Conservation (phyloP, 805 yeast species). For the Saccharomyces paradoxus region DNA sequence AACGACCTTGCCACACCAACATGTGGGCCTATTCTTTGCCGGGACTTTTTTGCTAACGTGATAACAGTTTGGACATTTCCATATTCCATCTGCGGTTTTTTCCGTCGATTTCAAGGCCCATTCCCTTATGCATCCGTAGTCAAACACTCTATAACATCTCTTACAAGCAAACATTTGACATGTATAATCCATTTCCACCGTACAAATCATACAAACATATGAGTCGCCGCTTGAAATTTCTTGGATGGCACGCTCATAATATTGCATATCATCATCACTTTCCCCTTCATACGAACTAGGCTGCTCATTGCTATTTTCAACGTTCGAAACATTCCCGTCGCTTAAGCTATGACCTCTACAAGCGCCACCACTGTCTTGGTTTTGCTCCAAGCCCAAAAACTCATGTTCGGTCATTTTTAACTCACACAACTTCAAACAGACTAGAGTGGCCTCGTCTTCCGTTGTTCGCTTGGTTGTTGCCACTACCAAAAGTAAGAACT, state of each 20-base stretch:
- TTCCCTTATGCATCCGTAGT: constrained; percentile 70
- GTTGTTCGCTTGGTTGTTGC: neutral
- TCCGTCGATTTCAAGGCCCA: constrained; percentile 81
- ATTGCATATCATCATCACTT: constrained; percentile 18
- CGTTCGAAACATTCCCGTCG: neutral
- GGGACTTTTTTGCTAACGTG: constrained; percentile 41
- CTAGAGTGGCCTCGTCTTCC: neutral
- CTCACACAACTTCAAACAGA: neutral
- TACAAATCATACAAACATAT: constrained; percentile 82
- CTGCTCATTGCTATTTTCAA: constrained; percentile 2
- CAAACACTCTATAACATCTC: constrained; percentile 75
- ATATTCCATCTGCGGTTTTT: constrained; percentile 47
- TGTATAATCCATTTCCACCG: constrained; percentile 62
- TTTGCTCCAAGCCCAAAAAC: neutral
- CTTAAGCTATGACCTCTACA: neutral
- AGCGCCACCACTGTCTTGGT: neutral
- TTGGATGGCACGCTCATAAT: constrained; percentile 26
- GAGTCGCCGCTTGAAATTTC: constrained; percentile 42
- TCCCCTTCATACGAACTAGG: constrained; percentile 4
- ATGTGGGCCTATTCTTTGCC: constrained; percentile 40
- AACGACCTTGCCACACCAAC: constrained; percentile 83
- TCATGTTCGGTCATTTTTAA: neutral
- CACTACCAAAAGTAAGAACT: neutral
- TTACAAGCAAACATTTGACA: constrained; percentile 74
- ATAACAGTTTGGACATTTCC: constrained; percentile 80